Evolutionary conservation across 495 filamentous ascomycete species (phyloP), one percentile per base, ranked within the genome.

Genomic region (Clavariopsis aquatica): DNA sequence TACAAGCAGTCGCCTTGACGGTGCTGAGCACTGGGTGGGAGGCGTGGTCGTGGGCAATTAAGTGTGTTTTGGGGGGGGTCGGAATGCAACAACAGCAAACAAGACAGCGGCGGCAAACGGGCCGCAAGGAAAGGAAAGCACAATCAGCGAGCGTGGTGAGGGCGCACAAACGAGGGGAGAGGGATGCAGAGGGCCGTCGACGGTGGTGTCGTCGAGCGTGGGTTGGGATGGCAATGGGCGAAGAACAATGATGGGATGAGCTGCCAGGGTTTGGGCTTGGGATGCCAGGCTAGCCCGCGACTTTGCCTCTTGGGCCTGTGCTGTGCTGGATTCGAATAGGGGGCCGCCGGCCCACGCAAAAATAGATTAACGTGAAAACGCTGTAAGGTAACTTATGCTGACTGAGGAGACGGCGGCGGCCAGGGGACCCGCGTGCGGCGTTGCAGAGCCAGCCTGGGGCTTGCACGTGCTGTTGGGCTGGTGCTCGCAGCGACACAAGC

Each of bases 71-170:
- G 52, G 55, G n/a, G 24, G 52, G 55, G n/a, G 24, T n/a, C 38
- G 67, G 62, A 70, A 70, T 70, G 67, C 52, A 60, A 27, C 5
- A 43, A 28, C 29, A 20, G 20, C 46, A 60, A 27, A 34, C 31
- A 41, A 54, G 46, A 49, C 36, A 55, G 47, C 15, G 3, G 24
- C 55, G 56, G 46, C 31, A n/a, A 20, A 49, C 22, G 54, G 46
- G 7, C 24, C 38, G 13, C 20, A 19, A 27, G 17, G 28, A 15
- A 65, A 62, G 28, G 41, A 45, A 58, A 62, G 34, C 46, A 70
- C 53, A 59, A 52, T 45, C 47, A 70, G 68, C 68, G 68, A 70
- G 63, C 31, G 68, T 70, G 28, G 49, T 26, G 38, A 58, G 62
- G 23, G 49, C 29, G 24, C 15, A 53, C 12, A 67, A 67, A 64